Percentiles rank a stretch among this genome's conserved stretches.
phyloP scores from a whole-genome alignment of 225 moss, liverwort and hornwort genomes.

The Ulota crispa region DNA sequence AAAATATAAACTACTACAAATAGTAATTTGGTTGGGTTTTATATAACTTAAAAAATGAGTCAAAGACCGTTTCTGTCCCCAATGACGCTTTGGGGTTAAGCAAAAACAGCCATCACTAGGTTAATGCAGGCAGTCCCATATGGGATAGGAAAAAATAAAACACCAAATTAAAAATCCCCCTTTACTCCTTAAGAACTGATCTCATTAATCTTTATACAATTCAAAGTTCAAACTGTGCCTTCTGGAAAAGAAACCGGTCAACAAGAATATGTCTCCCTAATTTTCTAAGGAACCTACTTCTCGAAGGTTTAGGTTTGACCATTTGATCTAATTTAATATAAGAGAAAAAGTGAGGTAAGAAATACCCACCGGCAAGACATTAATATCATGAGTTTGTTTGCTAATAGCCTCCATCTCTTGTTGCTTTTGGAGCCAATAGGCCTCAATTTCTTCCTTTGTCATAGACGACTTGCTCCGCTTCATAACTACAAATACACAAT shows the following conservation, averaged over 20 bases:
- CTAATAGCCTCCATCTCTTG: constrained; percentile 20
- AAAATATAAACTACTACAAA: too few relatives aligned
- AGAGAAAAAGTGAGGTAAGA: background rate
- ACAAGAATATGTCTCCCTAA: background rate
- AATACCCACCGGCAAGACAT: constrained; percentile 10
- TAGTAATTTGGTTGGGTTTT: too few relatives aligned
- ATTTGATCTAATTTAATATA: background rate
- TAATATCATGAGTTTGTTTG: constrained; percentile 8
- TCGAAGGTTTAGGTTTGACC: background rate
- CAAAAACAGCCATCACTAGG: too few relatives aligned
- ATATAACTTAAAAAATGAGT: too few relatives aligned
- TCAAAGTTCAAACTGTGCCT: background rate
- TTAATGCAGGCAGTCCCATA: too few relatives aligned
- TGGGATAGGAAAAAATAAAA: too few relatives aligned
- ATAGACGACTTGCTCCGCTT: constrained; percentile 43
- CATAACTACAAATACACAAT: constrained; percentile 16
- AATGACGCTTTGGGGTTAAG: too few relatives aligned
- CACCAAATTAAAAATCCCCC: too few relatives aligned
- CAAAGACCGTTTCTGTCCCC: too few relatives aligned
- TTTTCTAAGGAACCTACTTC: background rate
- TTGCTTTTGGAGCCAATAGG: constrained; percentile 39
- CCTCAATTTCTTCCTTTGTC: constrained; percentile 45
- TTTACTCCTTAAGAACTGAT: too few relatives aligned
- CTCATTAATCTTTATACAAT: too few relatives aligned
- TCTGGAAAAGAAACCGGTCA: background rate